Evolutionary conservation across 1,139 yeast genomes (phyloP), one percentile per base, ranked within the genome.

Genomic region (Nematodospora anomalae): DNA sequence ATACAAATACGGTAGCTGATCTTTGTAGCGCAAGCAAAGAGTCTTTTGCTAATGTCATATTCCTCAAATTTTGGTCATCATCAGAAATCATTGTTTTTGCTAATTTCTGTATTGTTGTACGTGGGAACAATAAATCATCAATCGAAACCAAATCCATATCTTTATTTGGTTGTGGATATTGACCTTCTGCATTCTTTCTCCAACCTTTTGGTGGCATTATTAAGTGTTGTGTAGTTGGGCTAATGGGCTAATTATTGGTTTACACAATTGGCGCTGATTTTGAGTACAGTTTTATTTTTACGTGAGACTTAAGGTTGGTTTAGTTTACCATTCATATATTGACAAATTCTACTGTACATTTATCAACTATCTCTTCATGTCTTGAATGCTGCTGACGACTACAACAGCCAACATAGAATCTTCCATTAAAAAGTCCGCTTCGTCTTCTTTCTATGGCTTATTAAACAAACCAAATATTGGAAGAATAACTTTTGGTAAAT

Each of bases 151-250:
- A 64, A 38, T 81, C 87, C 12, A 71, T 66, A 23, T 79, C 82
- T 38, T 72, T 70, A n/a, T 66, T 67, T 6, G 79, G 66, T 32
- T 55, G 67, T 1, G 82, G 82, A 44, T 72, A 76, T 27, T 76
- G 72, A 5, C 84, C 87, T 37, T 80, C 87, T 1, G 83, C 79
- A 52, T 79, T 83, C 54, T 81, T 83, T 64, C 85, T 80, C 89
- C 88, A 82, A 31, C 89, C 88, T 58, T 83, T 83, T 53, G 89
- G 89, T 43, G 92, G 89, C 92, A 83, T 83, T 10, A 30, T 33
- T 50, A n/a, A n/a, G n/a, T n/a, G n/a, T n/a, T n/a, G 23, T 29
- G 5, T 13, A 12, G 20, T 11, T 16, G 11, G 11, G 36, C 4
- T 18, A 6, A 8, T 18, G 21, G 21, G 21, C 7, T 18, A 6